Percentiles rank a stretch among this genome's conserved stretches.
phyloP scores from a whole-genome alignment of 768 basidiomycete species.

The Podaxis rugospora region DNA sequence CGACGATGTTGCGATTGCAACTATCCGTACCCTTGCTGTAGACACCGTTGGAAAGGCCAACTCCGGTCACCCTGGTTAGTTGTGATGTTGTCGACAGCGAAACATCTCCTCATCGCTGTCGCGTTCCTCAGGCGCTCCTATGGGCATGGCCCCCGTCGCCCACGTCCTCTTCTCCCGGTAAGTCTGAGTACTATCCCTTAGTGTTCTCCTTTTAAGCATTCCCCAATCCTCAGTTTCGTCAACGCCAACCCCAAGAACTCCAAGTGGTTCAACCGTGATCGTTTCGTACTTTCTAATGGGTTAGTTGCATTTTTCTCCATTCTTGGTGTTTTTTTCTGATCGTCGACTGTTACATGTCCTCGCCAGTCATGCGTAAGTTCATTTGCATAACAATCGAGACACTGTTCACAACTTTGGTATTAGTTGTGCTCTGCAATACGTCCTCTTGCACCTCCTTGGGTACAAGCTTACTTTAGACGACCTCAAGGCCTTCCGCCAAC shows the following conservation, averaged over 20 bases:
- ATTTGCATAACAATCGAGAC: neutral
- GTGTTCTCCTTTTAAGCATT: neutral
- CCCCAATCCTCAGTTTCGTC: slow-evolving; percentile 54
- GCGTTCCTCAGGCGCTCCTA: slow-evolving; percentile 68
- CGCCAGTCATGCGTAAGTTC: slow-evolving; percentile 68
- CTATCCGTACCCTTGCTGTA: slow-evolving; percentile 73
- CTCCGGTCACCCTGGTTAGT: slow-evolving; percentile 84
- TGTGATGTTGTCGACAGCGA: slow-evolving; percentile 5
- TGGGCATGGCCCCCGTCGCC: slow-evolving; percentile 88
- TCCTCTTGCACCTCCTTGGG: slow-evolving; percentile 85
- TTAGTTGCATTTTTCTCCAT: slow-evolving; percentile 32
- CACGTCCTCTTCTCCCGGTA: slow-evolving; percentile 80
- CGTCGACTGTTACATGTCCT: slow-evolving; percentile 8
- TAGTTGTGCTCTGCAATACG: slow-evolving; percentile 92
- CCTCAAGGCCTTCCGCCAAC: slow-evolving; percentile 88
- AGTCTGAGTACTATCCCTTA: neutral
- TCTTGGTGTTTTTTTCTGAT: neutral
- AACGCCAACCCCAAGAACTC: slow-evolving; percentile 86
- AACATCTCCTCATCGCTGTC: slow-evolving; percentile 13
- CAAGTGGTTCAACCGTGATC: slow-evolving; percentile 94
- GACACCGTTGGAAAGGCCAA: slow-evolving; percentile 84
- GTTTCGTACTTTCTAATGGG: slow-evolving; percentile 96
- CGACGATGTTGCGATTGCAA: slow-evolving; percentile 61
- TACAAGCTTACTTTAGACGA: slow-evolving; percentile 92
- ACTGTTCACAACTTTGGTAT: slow-evolving; percentile 7